phyloP scores from a whole-genome alignment of 441 rosid species.

The Adansonia rubrostipa region DNA sequence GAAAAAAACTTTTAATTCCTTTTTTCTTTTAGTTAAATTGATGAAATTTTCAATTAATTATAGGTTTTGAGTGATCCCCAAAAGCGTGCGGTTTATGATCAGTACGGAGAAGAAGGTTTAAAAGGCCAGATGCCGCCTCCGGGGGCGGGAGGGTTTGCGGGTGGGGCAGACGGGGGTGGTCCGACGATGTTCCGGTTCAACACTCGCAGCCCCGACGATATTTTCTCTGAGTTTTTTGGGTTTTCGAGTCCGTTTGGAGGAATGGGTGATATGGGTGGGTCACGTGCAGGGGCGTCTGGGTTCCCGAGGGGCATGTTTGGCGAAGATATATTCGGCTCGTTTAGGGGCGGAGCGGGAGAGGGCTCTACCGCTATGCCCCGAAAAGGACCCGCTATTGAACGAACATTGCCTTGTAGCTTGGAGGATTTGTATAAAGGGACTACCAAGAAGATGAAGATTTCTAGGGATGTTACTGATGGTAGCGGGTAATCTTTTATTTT shows the following conservation, averaged over 20 bases:
- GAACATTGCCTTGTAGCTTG: conserved; percentile 65
- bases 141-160: conserved; percentile 52
- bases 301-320: conserved; percentile 59
- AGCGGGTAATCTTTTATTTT: conserved; percentile 46
- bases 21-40: not conserved
- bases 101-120: conserved; percentile 83
- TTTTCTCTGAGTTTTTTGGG: conserved; percentile 79
- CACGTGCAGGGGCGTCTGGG: conserved; percentile 48
- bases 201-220: conserved; percentile 70
- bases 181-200: conserved; percentile 62
- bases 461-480: conserved; percentile 35
- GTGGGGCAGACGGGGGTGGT: conserved; percentile 33
- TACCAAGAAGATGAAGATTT: conserved; percentile 43
- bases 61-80: conserved; percentile 85
- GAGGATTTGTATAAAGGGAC: conserved; percentile 78
- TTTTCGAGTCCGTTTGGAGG: conserved; percentile 60
- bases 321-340: conserved; percentile 60
- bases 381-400: conserved; percentile 65
- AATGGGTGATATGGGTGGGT: conserved; percentile 56
- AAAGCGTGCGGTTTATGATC: conserved; percentile 73
- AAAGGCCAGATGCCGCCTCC: conserved; percentile 75
- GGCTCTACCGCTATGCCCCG: conserved; percentile 46
- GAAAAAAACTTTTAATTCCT: too few relatives aligned
- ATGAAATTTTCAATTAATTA: not conserved
- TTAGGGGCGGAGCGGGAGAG: conserved; percentile 54